Evolutionary conservation across 169 alveolate species (phyloP).

Genomic region (Plasmodium knowlesi): DNA sequence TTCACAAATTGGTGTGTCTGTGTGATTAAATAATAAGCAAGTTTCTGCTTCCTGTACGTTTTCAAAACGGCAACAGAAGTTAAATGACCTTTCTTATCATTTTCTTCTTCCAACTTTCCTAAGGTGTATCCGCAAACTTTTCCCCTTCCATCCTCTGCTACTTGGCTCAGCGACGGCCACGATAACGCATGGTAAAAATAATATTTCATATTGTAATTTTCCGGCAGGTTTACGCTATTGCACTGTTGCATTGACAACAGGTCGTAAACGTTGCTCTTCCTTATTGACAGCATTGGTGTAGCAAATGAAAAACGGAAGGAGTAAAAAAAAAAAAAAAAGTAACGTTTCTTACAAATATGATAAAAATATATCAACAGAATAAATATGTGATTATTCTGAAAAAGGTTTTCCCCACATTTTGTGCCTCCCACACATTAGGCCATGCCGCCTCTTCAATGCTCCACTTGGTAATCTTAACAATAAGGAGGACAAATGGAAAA

Average conservation of each 20-base stretch:
- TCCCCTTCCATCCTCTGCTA: conserved; percentile 78
- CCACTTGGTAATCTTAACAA: neutral
- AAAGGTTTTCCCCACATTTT: neutral
- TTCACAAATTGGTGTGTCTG: conserved; percentile 79
- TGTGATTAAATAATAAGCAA: conserved; percentile 78
- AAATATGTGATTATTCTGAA: neutral
- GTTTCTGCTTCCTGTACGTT: conserved; percentile 79
- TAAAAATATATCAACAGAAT: neutral
- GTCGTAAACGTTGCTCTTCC: conserved; percentile 83
- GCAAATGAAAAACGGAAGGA: neutral
- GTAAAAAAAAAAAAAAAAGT: neutral
- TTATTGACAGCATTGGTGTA: conserved; percentile 76
- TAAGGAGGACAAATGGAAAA: neutral
- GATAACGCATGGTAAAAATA: conserved; percentile 95
- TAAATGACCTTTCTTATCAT: conserved; percentile 83
- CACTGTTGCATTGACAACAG: conserved; percentile 82
- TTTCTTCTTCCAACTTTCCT: conserved; percentile 85
- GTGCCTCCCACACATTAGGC: neutral
- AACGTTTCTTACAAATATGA: neutral
- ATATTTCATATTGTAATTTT: conserved; percentile 95
- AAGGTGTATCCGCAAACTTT: conserved; percentile 84
- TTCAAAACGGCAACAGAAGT: conserved; percentile 86
- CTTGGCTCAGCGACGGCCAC: conserved; percentile 93
- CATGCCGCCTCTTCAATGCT: neutral
- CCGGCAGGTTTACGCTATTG: conserved; percentile 85